Conservation (phyloP, 2,329 filamentous ascomycete genomes). For the Thielaviopsis cerberus region DNA sequence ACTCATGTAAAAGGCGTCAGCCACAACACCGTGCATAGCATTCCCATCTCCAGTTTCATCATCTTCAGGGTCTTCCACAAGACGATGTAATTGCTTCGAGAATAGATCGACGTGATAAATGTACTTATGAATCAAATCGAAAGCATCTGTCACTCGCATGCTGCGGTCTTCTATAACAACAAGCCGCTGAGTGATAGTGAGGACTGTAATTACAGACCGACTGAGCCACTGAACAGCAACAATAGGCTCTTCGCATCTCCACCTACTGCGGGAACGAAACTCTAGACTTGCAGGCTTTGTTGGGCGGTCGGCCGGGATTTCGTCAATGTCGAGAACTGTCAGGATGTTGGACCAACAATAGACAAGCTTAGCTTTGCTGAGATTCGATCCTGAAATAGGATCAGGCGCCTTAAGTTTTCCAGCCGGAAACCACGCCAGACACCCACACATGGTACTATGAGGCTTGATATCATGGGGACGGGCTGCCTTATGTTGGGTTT, state of each 20-base stretch:
- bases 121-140: conserved; percentile 78
- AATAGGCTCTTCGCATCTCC: conserved; percentile 87
- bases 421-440: conserved; percentile 90
- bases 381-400: conserved; percentile 43
- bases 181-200: conserved; percentile 86
- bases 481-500: conserved; percentile 87
- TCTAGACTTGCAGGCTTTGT: conserved; percentile 61
- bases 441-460: conserved; percentile 83
- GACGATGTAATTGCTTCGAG: conserved; percentile 61
- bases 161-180: conserved; percentile 79
- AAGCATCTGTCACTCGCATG: conserved; percentile 83
- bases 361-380: conserved; percentile 70
- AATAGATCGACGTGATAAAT: conserved; percentile 87
- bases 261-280: conserved; percentile 70
- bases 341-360: conserved; percentile 99
- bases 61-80: conserved; percentile 66
- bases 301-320: conserved; percentile 46
- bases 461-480: conserved; percentile 79
- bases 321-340: conserved; percentile 75
- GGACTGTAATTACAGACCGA: conserved; percentile 71
- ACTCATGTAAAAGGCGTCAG: conserved; percentile 96
- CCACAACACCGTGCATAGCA: conserved; percentile 86
- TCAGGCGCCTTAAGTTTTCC: conserved; percentile 73
- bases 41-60: conserved; percentile 46
- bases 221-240: conserved; percentile 95